A percentile compares a stretch with the other conserved stretches of the same genome.
phyloP scores from a whole-genome alignment of 1,284 basidiomycete genomes.

The Trametes sp. region DNA sequence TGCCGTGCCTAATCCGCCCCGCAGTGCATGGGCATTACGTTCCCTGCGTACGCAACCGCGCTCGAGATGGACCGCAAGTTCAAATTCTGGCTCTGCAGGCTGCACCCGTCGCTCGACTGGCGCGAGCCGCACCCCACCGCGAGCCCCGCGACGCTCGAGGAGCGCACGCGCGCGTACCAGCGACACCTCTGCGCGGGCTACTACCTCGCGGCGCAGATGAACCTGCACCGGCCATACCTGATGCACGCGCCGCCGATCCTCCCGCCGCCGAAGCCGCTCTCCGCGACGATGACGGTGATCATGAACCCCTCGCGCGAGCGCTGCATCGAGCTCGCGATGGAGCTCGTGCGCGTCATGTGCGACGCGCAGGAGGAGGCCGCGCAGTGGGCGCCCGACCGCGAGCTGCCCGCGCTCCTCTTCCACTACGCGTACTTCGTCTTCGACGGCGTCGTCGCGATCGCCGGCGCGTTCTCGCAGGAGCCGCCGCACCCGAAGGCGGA shows the following conservation, averaged over 20 bases:
- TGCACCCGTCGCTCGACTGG: slow-evolving; percentile 42
- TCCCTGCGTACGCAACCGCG: slow-evolving; percentile 47
- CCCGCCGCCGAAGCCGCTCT: slow-evolving; percentile 16
- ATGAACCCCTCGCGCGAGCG: slow-evolving; percentile 38
- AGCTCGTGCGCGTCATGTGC: slow-evolving; percentile 39
- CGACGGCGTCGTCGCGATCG: slow-evolving; percentile 43
- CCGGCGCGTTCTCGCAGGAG: slow-evolving; percentile 37
- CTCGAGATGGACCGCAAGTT: slow-evolving; percentile 52
- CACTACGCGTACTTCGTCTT: slow-evolving; percentile 42
- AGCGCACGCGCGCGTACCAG: slow-evolving; percentile 34
- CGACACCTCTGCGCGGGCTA: slow-evolving; percentile 36
- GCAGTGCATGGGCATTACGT: slow-evolving; percentile 50
- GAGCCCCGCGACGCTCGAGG: slow-evolving; percentile 17
- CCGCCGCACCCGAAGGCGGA: slow-evolving; percentile 37
- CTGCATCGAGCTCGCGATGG: slow-evolving; percentile 40
- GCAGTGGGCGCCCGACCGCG: slow-evolving; percentile 15
- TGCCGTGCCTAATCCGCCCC: slow-evolving; percentile 5
- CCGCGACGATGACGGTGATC: slow-evolving; percentile 15
- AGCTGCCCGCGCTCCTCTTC: slow-evolving; percentile 28
- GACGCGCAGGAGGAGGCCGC: slow-evolving; percentile 31
- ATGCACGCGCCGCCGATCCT: slow-evolving; percentile 36
- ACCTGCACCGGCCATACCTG: slow-evolving; percentile 40
- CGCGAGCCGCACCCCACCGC: slow-evolving; percentile 18
- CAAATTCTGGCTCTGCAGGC: slow-evolving; percentile 51
- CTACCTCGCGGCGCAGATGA: slow-evolving; percentile 40